Base-by-base conservation (phyloP, 2,329 filamentous ascomycete genomes). In the Claviceps maximensis region DNA sequence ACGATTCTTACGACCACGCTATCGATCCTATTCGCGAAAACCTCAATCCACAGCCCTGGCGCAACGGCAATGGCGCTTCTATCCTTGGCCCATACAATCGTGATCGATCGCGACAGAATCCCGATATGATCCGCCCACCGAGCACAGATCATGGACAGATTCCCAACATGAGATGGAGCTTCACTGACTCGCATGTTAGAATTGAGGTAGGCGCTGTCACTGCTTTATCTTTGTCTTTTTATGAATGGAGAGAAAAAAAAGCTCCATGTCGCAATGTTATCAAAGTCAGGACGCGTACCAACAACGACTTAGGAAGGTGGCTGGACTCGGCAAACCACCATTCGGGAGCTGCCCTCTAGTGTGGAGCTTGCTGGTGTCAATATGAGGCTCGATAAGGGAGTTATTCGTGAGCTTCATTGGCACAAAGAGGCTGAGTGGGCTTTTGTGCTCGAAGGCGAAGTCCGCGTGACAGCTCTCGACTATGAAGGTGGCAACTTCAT, bases 401-500 rank as follows among this genome's bases (percentile, higher is more conserved):
- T 83, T 33, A 87, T 87, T 59, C 82, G 86, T 29, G 86, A 89
- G 65, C 73, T 89, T 9, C 86, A 89, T 63, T 89, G 86, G 86
- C 86, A 89, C 71, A 87, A 86, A 60, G 83, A 87, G 64, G 84
- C 83, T 40, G 86, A 89, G 62, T 89, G 86, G 85, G 83, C 83
- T 0, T 88, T 85, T 57, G 81, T 89, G 2, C 76, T 89, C 0
- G 79, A 84, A 53, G 86, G 86, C 50, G 74, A 77, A 54, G 83
- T 86, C 21, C 80, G 86, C 51, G 78, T 89, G 50, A 87, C 84
- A 0, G 85, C 82, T 1, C 75, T 89, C 19, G 84, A 89, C 66
- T 80, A 83, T 44, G 83, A 90, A 56, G 86, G 86, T 10, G 80
- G 86, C 56, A 86, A 80, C 57, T 89, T 88, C 64, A 78, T 89